Evolutionary conservation across 768 basidiomycete genomes (phyloP), one percentile per base, ranked within the genome.

Genomic region (Mycena capillaripes): DNA sequence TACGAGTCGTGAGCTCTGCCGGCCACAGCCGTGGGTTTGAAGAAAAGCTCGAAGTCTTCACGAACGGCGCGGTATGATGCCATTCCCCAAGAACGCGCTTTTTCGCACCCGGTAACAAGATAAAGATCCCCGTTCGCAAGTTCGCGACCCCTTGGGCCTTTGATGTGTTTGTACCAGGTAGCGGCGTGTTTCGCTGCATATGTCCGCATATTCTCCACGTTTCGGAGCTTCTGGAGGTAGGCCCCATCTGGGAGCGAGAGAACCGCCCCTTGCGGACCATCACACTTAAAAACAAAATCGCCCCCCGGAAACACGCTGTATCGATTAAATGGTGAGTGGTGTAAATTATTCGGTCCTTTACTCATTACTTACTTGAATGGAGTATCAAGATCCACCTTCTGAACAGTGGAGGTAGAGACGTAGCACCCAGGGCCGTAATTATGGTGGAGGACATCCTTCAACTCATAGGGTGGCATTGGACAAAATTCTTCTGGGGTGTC

Each of bases 401-500:
- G 46, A 48, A 48, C 46, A 48, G 46, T 48, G n/a, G n/a, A 48
- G 46, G 46, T n/a, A n/a, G 46, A n/a, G n/a, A 48, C 21, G 14
- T 48, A 23, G 46, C 23, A 4, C 46, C 46, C 46, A 9, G 46
- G 46, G n/a, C 23, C 46, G 23, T 48, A 11, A n/a, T 48, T 48
- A 8, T 4, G 21, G 21, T 48, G 46, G 21, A 23, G 23, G 3
- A 48, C n/a, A 11, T 48, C 46, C 3, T 9, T 23, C 46, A 21
- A n/a, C 2, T 48, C n/a, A 48, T 23, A 48, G 19, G 46, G 21
- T n/a, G 19, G 14, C 29, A 72, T 9, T 2, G 69, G 76, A 27
- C 8, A 66, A 38, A 82, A 82, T 27, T 70, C 73, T 2, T 69
- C 76, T 0, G 83, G 81, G 23, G 81, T 78, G 21, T 77, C 71